Base-by-base conservation (phyloP, 805 yeast genomes). In the Zygoascus flipseniorum region DNA sequence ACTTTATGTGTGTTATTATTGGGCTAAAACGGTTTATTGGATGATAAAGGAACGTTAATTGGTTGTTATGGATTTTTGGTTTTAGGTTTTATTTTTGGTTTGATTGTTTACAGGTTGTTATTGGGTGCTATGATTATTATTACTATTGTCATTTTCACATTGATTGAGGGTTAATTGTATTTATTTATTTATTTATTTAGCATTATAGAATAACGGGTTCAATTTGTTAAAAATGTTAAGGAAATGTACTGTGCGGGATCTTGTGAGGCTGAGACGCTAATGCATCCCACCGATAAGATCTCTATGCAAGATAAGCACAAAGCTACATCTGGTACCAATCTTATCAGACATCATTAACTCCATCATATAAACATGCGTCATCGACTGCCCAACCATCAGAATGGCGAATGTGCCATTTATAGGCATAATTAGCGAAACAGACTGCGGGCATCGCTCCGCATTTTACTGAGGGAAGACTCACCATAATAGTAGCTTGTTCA, bases 121-220 rank as follows among this genome's bases (percentile, higher is more conserved):
- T 35, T 43, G n/a, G 28, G 18, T 46, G 43, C 14, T 23, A 23
- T 18, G 46, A 28, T 43, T 43, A 52, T 54, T 37, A 42, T 45
- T 53, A 47, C 47, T 51, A 26, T 19, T 45, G 31, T 48, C 26
- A 20, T 20, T 20, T 26, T 39, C 14, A 19, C 16, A 31, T 48
- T 49, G 32, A 19, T 37, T 37, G 2, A 18, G 35, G 48, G n/a
- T 47, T 47, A 43, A 43, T 28, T 54, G 31, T 47, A 18, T 45
- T 47, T 52, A 47, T 43, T 42, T 48, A 44, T 32, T 52, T 47
- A 47, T 16, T 47, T 45, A 52, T 42, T 42, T 42, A 42, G 26
- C 26, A 16, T 18, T 42, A 42, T 42, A 42, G 20, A 42, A 42
- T n/a, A n/a, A 35, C 39, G 16, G 39, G 39, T 11, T 35, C 8